These are phyloP conservation scores for Aurantiochytrium sp. DNA, from an alignment of 108 stramenopile genomes.

Conservation along the genomic window DNA sequence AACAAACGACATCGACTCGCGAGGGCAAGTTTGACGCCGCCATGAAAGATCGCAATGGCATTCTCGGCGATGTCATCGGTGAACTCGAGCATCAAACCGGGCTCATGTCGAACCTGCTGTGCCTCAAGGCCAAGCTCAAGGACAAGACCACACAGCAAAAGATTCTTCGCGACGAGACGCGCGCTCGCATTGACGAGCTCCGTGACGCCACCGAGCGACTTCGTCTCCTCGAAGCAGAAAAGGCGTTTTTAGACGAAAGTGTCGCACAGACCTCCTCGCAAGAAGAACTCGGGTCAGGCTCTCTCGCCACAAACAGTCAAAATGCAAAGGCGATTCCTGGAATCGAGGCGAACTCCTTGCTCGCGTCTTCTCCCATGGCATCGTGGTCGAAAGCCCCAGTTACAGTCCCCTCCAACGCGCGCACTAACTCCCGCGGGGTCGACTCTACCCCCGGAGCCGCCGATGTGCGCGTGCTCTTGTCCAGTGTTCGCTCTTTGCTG, in stretches of 20 bases:
- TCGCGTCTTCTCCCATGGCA: too few relatives aligned
- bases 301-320: too few relatives aligned
- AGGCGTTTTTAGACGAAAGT: background rate
- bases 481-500: background rate
- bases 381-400: too few relatives aligned
- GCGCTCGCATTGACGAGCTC: background rate
- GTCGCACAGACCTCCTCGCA: background rate
- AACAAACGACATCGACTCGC: background rate
- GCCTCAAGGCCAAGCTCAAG: background rate
- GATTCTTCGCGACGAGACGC: background rate
- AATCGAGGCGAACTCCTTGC: too few relatives aligned
- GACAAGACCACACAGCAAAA: background rate
- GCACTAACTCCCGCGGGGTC: too few relatives aligned
- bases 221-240: background rate
- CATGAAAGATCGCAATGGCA: background rate
- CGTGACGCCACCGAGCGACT: background rate
- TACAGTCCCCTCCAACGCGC: too few relatives aligned
- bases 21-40: background rate
- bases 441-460: background rate
- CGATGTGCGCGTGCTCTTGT: background rate
- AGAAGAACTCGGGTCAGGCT: too few relatives aligned
- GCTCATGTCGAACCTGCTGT: background rate
- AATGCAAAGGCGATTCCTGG: too few relatives aligned
- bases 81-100: background rate
- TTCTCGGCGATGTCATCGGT: background rate